Base-by-base conservation (phyloP, 495 filamentous ascomycete genomes). In the Thozetella sp. region DNA sequence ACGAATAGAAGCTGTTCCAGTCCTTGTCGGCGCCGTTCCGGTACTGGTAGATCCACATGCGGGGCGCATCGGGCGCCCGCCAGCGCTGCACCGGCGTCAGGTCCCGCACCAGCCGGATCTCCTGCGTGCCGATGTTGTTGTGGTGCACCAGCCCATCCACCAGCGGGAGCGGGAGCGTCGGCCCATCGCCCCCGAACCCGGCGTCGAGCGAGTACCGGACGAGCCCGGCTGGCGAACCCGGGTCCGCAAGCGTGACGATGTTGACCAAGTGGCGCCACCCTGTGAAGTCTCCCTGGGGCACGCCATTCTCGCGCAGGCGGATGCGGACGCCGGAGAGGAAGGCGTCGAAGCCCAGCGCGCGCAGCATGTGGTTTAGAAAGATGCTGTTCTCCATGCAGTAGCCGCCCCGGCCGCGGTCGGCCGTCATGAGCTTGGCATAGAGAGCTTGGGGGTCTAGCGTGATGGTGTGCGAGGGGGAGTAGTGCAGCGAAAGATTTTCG, bases 301-400 rank as follows among this genome's bases (percentile, higher is more conserved):
- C 55, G 23, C 67, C 70, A 37, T 71, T 60, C 4, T 25, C 34
- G 45, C 69, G 60, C 9, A 57, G 40, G 1, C 77, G 68, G 57
- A 71, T 71, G 54, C 74, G 63, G 15, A 76, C 71, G 57, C 71
- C 73, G n/a, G 63, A 55, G 1, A 63, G 77, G 65, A 83, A 85
- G 2, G 82, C 71, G 17, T 73, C 62, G 61, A 85, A 92, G 2
- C 87, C 88, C 19, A 91, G 66, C 12, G 74, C 80, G 45, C 79
- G 70, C 9, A 92, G 75, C 17, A 90, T 68, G 48, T 82, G 81
- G 40, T 81, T 74, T 67, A 90, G 90, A 54, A 90, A 80, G 52
- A 78, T 77, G 63, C 82, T 88, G 53, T 81, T 78, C 64, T 91
- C 88, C 78, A 91, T 86, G 73, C 88, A 91, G 64, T 90, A 89